phyloP scores from a whole-genome alignment of 371 early-diverging fungal species.

The Choanephora cucurbitarum region DNA sequence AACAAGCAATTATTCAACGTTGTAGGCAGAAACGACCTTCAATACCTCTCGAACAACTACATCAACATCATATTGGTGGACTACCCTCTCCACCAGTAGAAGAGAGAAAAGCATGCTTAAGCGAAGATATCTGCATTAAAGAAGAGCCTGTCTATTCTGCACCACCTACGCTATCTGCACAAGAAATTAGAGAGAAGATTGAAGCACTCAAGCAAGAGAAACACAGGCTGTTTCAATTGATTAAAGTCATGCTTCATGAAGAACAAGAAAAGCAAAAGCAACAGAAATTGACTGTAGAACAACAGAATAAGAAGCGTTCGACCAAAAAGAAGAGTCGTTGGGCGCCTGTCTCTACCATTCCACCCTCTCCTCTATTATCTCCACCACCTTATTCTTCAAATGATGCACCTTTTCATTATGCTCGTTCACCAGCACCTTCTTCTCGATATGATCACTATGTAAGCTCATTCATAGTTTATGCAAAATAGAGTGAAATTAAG shows the following conservation, averaged over 20 bases:
- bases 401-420: not conserved
- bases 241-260: slow-evolving; percentile 23
- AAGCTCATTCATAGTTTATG: not conserved
- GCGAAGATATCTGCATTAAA: not conserved
- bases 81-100: slow-evolving; percentile 37
- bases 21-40: slow-evolving; percentile 7
- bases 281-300: not conserved
- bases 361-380: no score
- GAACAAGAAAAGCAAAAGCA: slow-evolving; percentile 15
- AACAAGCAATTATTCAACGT: slow-evolving; percentile 22
- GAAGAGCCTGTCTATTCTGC: not conserved
- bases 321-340: not conserved
- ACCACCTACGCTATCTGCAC: not conserved
- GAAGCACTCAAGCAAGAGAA: slow-evolving; percentile 28
- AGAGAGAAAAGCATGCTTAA: slow-evolving; percentile 17
- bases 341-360: not conserved
- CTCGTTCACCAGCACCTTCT: not conserved
- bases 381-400: not conserved
- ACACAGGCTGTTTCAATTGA: slow-evolving; percentile 26
- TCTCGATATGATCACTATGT: not conserved
- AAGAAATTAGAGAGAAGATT: slow-evolving; percentile 20
- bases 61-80: slow-evolving; percentile 19
- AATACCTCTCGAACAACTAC: not conserved
- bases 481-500: not conserved
- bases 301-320: not conserved